These are phyloP conservation scores for Pleurotus eryngii DNA, from an alignment of 768 basidiomycete species.

Conservation along the genomic window DNA sequence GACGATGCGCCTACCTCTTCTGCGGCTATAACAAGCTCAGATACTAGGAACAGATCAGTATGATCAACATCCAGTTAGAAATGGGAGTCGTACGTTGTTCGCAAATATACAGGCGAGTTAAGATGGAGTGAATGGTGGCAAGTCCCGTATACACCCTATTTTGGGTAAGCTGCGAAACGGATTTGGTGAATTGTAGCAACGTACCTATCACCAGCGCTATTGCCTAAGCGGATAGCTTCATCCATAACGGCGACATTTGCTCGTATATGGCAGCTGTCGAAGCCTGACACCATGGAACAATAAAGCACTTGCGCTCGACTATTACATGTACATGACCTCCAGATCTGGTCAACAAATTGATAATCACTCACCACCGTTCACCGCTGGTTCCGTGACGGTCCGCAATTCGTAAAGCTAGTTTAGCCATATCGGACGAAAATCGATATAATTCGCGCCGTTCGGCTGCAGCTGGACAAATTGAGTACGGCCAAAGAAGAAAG, in stretches of 20 bases:
- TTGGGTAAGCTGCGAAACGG: not conserved
- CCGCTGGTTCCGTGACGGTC: conserved; percentile 58
- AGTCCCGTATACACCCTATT: conserved; percentile 60
- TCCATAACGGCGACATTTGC: conserved; percentile 58
- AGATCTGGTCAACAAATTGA: not conserved
- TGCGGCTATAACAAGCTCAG: conserved; percentile 50
- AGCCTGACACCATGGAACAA: conserved; percentile 62
- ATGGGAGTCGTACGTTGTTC: conserved; percentile 49
- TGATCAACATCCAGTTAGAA: not conserved
- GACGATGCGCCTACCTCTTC: conserved; percentile 49
- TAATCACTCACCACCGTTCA: conserved; percentile 58
- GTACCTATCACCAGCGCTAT: conserved; percentile 66
- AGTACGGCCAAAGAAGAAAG: not conserved
- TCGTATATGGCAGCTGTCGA: conserved; percentile 62
- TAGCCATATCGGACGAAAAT: conserved; percentile 66
- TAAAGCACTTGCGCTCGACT: conserved; percentile 60
- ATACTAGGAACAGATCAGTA: conserved; percentile 35
- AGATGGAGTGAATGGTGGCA: conserved; percentile 50
- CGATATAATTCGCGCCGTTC: conserved; percentile 62
- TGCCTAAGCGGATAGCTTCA: conserved; percentile 61
- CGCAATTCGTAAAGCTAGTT: conserved; percentile 64
- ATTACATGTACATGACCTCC: conserved; percentile 8
- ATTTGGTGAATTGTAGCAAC: not conserved
- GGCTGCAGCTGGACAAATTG: conserved; percentile 41
- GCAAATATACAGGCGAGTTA: conserved; percentile 55